Evolutionary conservation across 2,329 filamentous ascomycete genomes (phyloP).

Genomic region (Pyrenophora tritici-repentis): DNA sequence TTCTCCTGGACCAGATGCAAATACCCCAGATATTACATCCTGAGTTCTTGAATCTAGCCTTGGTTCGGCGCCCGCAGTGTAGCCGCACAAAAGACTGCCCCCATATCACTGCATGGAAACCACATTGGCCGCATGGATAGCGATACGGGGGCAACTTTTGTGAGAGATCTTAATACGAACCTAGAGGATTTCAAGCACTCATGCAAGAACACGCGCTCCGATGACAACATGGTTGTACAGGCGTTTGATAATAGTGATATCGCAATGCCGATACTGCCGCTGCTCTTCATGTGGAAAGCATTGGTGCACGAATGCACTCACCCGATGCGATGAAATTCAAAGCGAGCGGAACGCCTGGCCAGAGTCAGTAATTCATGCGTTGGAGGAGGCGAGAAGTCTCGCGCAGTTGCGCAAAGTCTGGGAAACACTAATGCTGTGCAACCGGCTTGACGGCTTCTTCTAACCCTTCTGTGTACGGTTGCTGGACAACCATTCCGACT

Average conservation of each 20-base stretch:
- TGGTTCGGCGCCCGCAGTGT: slow-evolving; percentile 85
- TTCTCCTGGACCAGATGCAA: slow-evolving; percentile 55
- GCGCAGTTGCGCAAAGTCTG: slow-evolving; percentile 7
- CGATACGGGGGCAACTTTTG: slow-evolving; percentile 27
- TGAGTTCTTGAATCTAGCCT: slow-evolving; percentile 11
- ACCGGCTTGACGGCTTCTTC: slow-evolving; percentile 18
- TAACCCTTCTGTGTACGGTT: slow-evolving; percentile 84
- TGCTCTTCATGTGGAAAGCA: slow-evolving; percentile 52
- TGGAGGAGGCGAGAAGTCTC: neutral
- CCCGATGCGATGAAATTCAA: slow-evolving; percentile 90
- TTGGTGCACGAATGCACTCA: slow-evolving; percentile 65
- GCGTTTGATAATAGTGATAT: slow-evolving; percentile 11
- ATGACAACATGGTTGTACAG: slow-evolving; percentile 8
- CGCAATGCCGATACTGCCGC: slow-evolving; percentile 65
- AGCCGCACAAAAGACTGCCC: slow-evolving; percentile 52
- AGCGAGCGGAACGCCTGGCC: slow-evolving; percentile 74
- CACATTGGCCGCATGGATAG: neutral
- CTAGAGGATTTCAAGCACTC: slow-evolving; percentile 33
- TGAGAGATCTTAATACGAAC: slow-evolving; percentile 51
- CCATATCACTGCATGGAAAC: slow-evolving; percentile 8
- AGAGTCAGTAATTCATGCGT: slow-evolving; percentile 24
- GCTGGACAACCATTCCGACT: slow-evolving; percentile 72
- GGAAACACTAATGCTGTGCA: slow-evolving; percentile 7
- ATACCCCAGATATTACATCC: slow-evolving; percentile 5
- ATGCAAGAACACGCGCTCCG: slow-evolving; percentile 20